Evolutionary conservation across 176 grass and related monocot genomes (phyloP), one percentile per base, ranked within the genome.

Genomic region (Juncus effusus): DNA sequence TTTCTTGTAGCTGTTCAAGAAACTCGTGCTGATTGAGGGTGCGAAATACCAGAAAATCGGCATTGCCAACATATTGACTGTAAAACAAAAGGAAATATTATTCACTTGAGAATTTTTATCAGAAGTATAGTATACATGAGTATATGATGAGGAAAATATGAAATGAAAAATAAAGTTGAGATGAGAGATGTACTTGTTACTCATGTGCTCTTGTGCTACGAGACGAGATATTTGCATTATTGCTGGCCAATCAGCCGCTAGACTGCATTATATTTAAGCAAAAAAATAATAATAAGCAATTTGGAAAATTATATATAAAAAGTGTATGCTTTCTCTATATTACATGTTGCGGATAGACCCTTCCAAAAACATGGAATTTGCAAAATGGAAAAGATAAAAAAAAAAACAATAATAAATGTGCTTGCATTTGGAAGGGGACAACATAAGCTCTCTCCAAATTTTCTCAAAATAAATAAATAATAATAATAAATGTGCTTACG

Each of bases 221-320:
- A 99, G 89, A 42, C 94, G 88, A 73, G 93, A 88, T 70, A 99
- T 99, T 80, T 99, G 94, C 94, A 99, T 90, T 14, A 85, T 93
- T 80, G 75, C 74, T 74, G 94, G 88, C 94, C 94, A 99, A 80
- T 93, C 94, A 62, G 72, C 69, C 69, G 85, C 94, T 72, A 99
- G 78, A 60, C 94, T 99, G 88, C 66, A 83, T 69, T 3, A 74
- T 3, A 70, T 54, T 13, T 57, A 74, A 42, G 57, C 59, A 51
- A 54, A 14, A 80, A 14, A 13, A 28, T 28, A 28, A 28, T 28
- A 28, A 28, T 55, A 73, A 40, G 60, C 19, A 28, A 28, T 28
- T 28, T 28, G 19, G 19, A 28, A 56, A 10, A 13, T 28, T 10
- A 13, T 10, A 13, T 10, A 56, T 28, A 28, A 56, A 56, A 56